Evolutionary conservation across 2,329 filamentous ascomycete genomes (phyloP), one percentile per base, ranked within the genome.

Genomic region (Pestalotiopsis sp.): DNA sequence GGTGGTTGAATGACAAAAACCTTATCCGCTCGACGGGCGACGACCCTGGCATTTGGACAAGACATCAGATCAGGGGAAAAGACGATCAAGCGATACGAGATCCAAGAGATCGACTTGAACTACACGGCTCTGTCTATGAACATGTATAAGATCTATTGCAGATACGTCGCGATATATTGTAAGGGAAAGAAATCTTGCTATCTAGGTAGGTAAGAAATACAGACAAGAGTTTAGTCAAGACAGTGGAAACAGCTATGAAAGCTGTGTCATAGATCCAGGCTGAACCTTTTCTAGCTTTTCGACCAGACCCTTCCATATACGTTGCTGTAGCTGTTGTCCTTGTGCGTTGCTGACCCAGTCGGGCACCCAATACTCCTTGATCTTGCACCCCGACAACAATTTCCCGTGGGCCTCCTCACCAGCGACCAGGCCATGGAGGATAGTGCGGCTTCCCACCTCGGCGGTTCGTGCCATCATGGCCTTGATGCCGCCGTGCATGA

Each of bases 351-450:
- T 71, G 31, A 72, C 14, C 71, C 71, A 71, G 41, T 67, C 67
- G 11, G 71, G 70, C 14, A 72, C 65, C 70, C 68, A 70, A n/a
- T 68, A 72, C 66, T 71, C 68, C 68, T 70, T 72, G 45, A 72
- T 69, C 64, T 71, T 66, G 49, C 71, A 72, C 14, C 68, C 71
- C 17, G 69, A 68, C 13, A 70, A 27, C 4, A 67, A 52, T 38
- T 68, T 68, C 23, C 67, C 69, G n/a, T 70, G 69, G 27, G 57
- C 45, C 39, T 70, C 69, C 56, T 69, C 63, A n/a, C 68, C 68
- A 20, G 58, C 68, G 5, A 65, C 61, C 59, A 70, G 17, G 23
- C 64, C 69, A 20, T 69, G 57, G 20, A 70, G 36, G 3, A 69
- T 63, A 2, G 65, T 68, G 9, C 69, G 69, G 20, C 69, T 70